These are phyloP conservation scores for Batrachochytrium dendrobatidis DNA, from an alignment of 371 early-diverging fungal species.

Conservation along the genomic window DNA sequence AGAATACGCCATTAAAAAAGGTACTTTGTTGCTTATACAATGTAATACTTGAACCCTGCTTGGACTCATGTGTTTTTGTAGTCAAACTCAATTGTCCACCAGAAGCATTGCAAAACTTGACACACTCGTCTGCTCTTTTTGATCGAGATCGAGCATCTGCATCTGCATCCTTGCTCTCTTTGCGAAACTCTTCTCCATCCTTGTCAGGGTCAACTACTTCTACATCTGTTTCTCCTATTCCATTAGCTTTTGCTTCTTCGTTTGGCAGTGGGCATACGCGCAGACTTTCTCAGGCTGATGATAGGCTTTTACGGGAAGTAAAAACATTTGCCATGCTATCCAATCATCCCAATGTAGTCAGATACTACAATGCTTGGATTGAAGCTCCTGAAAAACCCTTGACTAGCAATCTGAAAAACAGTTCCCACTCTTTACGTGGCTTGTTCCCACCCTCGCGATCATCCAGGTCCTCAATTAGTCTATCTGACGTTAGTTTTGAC, in stretches of 20 bases:
- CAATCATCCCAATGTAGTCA: slow-evolving; percentile 37
- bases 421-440: background rate
- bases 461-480: background rate
- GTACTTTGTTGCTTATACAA: too few species aligned
- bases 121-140: background rate
- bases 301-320: slow-evolving; percentile 31
- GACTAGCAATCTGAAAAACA: too few species aligned
- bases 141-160: background rate
- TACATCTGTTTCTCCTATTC: background rate
- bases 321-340: slow-evolving; percentile 35
- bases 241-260: slow-evolving; percentile 1
- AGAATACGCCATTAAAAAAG: slow-evolving; percentile 50
- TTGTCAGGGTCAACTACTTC: background rate
- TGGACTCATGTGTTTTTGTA: too few species aligned
- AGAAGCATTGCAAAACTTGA: slow-evolving; percentile 3
- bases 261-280: background rate
- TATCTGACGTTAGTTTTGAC: slow-evolving; percentile 3
- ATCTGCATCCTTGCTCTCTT: background rate
- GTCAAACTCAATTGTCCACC: slow-evolving; percentile 23
- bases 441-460: slow-evolving; percentile 5
- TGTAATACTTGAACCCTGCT: background rate
- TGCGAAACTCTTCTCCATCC: too few species aligned
- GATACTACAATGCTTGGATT: slow-evolving; percentile 42
- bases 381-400: slow-evolving; percentile 26
- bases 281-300: slow-evolving; percentile 10